These are phyloP conservation scores for Hypomontagnella submonticulosa DNA, from an alignment of 495 filamentous ascomycete genomes.

Conservation along the genomic window DNA sequence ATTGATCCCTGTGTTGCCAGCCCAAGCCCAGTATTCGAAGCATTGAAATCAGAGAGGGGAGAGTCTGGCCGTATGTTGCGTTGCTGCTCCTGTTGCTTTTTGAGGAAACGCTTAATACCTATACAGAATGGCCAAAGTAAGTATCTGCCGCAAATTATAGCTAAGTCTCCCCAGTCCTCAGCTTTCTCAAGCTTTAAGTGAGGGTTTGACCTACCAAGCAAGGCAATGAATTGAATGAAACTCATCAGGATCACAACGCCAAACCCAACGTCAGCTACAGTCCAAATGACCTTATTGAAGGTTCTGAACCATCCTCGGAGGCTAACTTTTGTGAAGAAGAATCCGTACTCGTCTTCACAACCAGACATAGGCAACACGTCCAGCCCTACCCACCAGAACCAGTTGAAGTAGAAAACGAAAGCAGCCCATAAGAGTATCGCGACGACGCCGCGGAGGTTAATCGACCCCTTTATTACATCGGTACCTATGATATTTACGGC, in stretches of 20 bases:
- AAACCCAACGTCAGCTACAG: slow-evolving; percentile 7
- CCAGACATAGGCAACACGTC: slow-evolving; percentile 27
- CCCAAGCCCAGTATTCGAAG: too few species aligned
- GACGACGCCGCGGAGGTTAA: slow-evolving; percentile 1
- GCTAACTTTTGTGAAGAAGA: slow-evolving; percentile 40
- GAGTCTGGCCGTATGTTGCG: not conserved
- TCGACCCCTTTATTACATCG: not conserved
- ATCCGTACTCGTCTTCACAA: slow-evolving; percentile 33
- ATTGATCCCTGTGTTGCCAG: not conserved
- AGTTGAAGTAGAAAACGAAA: slow-evolving; percentile 24
- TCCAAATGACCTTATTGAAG: slow-evolving; percentile 38
- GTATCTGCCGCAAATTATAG: not conserved
- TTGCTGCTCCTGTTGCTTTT: not conserved
- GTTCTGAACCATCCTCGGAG: slow-evolving; percentile 41
- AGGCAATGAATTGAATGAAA: not conserved
- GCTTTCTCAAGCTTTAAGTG: not conserved
- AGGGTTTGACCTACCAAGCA: slow-evolving; percentile 4
- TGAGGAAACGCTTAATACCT: not conserved
- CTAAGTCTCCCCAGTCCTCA: not conserved
- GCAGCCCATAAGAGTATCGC: slow-evolving; percentile 9
- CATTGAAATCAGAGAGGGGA: not conserved
- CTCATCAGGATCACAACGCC: not conserved
- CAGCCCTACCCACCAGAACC: slow-evolving; percentile 40
- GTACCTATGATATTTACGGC: slow-evolving; percentile 10
- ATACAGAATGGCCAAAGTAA: not conserved